phyloP scores from a whole-genome alignment of 2,329 filamentous ascomycete genomes.

The Monilinia laxa region DNA sequence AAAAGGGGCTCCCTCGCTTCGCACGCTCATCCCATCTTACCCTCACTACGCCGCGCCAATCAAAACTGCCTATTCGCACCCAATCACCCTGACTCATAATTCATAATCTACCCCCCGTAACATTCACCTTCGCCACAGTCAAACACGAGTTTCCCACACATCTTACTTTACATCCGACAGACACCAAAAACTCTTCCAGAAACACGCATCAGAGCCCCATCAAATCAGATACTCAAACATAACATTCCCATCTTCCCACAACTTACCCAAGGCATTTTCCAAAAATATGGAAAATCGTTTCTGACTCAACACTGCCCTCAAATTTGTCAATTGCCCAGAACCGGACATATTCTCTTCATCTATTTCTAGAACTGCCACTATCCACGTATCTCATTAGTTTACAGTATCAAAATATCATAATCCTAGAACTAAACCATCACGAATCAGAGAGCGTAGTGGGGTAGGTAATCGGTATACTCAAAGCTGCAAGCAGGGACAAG shows the following conservation, averaged over 20 bases:
- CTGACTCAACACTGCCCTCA: too few species aligned
- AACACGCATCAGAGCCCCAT: not conserved
- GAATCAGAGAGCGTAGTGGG: not conserved
- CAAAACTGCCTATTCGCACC: not conserved
- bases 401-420: too few species aligned
- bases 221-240: not conserved
- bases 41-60: not conserved
- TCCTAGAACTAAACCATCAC: too few species aligned
- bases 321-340: not conserved
- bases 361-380: not conserved
- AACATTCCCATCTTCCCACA: not conserved
- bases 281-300: not conserved
- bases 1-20: slow-evolving; percentile 10
- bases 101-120: not conserved
- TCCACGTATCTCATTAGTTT: not conserved
- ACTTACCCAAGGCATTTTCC: not conserved
- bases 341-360: not conserved
- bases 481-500: not conserved
- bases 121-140: not conserved
- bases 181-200: too few species aligned
- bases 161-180: not conserved
- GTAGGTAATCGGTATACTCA: not conserved
- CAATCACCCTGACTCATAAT: not conserved
- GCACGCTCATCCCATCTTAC: not conserved
- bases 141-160: slow-evolving; percentile 3